These are phyloP conservation scores for Solanum phureja DNA, from an alignment of 257 asterid genomes.

Conservation along the genomic window DNA sequence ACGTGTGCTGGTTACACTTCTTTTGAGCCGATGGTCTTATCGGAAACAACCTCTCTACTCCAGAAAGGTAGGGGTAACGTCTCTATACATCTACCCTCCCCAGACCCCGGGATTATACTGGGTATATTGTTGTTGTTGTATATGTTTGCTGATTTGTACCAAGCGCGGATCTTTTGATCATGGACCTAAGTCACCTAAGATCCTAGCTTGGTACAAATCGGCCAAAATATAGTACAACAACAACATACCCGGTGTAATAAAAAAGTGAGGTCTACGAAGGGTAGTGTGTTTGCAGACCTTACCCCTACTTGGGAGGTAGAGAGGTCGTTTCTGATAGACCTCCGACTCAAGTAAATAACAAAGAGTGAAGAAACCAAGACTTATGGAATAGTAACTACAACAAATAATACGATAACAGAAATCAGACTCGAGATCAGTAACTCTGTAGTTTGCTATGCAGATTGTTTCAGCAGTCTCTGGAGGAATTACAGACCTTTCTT, in stretches of 20 bases:
- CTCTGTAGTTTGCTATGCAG: conserved; percentile 27
- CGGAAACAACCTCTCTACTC: neutral
- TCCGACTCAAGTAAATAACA: too few species aligned
- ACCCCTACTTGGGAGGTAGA: neutral
- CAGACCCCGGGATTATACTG: neutral
- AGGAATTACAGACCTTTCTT: conserved; percentile 84
- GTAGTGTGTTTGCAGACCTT: neutral
- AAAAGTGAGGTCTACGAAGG: neutral
- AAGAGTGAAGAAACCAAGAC: neutral
- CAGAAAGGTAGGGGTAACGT: neutral
- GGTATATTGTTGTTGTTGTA: neutral
- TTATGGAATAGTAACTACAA: neutral
- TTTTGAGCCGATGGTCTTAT: neutral
- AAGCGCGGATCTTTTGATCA: neutral
- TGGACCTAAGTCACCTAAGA: neutral
- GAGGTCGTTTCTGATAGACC: neutral
- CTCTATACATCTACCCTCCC: neutral
- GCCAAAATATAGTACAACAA: neutral
- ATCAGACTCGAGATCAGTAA: neutral
- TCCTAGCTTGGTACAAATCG: neutral
- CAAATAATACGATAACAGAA: neutral
- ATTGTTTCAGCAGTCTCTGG: conserved; percentile 91
- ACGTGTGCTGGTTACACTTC: neutral
- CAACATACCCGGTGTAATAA: neutral
- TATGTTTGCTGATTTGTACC: neutral